Conservation (phyloP, 805 yeast species). For the Lachancea fermentati region DNA sequence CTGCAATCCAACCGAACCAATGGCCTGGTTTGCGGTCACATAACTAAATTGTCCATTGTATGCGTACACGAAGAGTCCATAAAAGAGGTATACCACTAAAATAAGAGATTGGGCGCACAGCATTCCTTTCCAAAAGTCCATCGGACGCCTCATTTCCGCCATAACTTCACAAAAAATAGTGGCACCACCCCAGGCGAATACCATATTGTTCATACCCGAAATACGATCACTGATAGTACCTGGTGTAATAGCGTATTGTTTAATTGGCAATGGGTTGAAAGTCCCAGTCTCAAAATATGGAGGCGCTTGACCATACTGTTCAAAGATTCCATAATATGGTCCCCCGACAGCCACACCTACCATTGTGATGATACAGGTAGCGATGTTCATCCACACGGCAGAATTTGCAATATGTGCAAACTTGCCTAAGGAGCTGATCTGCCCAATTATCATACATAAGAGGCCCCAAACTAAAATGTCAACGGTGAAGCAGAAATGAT, state of each 20-base stretch:
- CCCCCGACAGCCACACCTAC: constrained; percentile 33
- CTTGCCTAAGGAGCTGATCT: constrained; percentile 35
- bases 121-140: constrained; percentile 46
- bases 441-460: constrained; percentile 40
- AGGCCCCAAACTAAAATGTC: constrained; percentile 40
- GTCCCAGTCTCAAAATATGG: constrained; percentile 13
- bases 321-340: constrained; percentile 34
- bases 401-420: constrained; percentile 39
- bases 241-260: constrained; percentile 27
- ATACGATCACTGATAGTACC: constrained; percentile 29
- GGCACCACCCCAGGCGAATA: constrained; percentile 49
- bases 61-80: constrained; percentile 39
- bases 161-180: constrained; percentile 43
- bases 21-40: constrained; percentile 42
- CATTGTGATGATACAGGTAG: constrained; percentile 41
- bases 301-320: constrained; percentile 13
- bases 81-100: constrained; percentile 36
- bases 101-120: constrained; percentile 38
- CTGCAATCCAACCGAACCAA: constrained; percentile 35
- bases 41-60: constrained; percentile 42
- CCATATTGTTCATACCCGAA: constrained; percentile 39
- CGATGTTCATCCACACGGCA: constrained; percentile 44
- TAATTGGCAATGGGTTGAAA: constrained; percentile 13
- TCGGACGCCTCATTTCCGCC: constrained; percentile 44
- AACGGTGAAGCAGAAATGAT: constrained; percentile 37